Evolutionary conservation across 306 rosid genomes (phyloP).

Genomic region (Vachellia pachyceras): DNA sequence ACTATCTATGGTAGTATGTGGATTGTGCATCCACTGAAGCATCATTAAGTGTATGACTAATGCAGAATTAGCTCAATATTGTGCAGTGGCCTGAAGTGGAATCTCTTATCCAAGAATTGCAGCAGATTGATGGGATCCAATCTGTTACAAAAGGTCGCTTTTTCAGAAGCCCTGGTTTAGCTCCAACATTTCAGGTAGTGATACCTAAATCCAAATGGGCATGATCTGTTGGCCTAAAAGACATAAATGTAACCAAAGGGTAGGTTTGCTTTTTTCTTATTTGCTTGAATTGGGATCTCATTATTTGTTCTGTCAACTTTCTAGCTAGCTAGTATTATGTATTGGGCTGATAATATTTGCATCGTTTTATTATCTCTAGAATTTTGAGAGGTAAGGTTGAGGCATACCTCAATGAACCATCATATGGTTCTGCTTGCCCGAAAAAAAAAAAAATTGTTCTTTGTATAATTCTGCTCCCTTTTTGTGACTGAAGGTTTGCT

Average conservation of each 20-base stretch:
- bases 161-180: conserved; percentile 95
- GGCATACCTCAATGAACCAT: conserved; percentile 1
- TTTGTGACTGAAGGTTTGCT: background rate
- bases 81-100: conserved; percentile 92
- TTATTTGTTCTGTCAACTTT: conserved; percentile 1
- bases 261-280: conserved; percentile 4
- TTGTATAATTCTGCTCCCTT: too few species aligned
- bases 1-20: background rate
- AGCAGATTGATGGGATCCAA: conserved; percentile 71
- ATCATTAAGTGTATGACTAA: conserved; percentile 13
- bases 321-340: conserved; percentile 8
- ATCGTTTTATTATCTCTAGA: background rate
- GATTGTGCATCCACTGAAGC: conserved; percentile 30
- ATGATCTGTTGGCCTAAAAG: conserved; percentile 13
- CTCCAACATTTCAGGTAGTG: conserved; percentile 93
- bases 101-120: conserved; percentile 75
- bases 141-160: conserved; percentile 84
- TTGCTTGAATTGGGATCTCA: conserved; percentile 24
- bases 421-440: conserved; percentile 4
- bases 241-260: conserved; percentile 23
- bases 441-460: background rate
- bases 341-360: background rate
- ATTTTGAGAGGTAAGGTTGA: background rate
- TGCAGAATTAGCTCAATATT: conserved; percentile 31
- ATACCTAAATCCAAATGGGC: conserved; percentile 16